Base-by-base conservation (phyloP, 2,329 filamentous ascomycete species). In the Pyrenophora tritici-repentis region DNA sequence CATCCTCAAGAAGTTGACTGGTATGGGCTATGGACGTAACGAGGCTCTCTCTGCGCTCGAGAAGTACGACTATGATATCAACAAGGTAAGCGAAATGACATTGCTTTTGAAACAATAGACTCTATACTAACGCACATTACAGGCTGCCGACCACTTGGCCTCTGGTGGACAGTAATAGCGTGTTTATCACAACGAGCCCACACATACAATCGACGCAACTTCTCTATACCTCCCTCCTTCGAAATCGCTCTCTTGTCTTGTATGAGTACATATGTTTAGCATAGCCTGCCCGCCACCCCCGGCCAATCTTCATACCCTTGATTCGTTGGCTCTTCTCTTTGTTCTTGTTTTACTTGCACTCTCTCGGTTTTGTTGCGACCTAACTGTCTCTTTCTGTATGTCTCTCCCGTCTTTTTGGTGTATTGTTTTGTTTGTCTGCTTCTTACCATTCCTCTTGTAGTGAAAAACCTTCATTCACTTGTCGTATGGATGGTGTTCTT, bases 31-130 rank as follows among this genome's bases (percentile, higher is more conserved):
- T 70, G 76, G 85, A 4, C 82, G 93, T 24, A 78, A 80, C 6
- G 86, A 90, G 42, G 89, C 91, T 13, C 77, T 97, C 31, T 80
- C 81, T 42, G 93, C 94, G 18, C 77, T 97, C 70, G 93, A 97
- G 79, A 92, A 93, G 73, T 96, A 89, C 72, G 91, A 97, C 76
- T 97, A 97, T 76, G 94, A 97, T 73, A 82, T 97, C 71, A 91
- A 96, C 75, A 91, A 90, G 84, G 93, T 96, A 77, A 55, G 63
- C 53, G 56, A 42, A 13, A 20, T n/a, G 17, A 5, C 13, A 8
- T 35, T 7, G 14, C n/a, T 9, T 36, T 35, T n/a, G 9, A 16
- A 17, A 8, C 5, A 1, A 2, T 20, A 26, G 32, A 16, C 17
- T 9, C 20, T 42, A 35, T 31, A 53, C 65, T 72, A 58, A 71